A percentile compares a stretch with the other conserved stretches of the same genome.
phyloP scores from a whole-genome alignment of 2,329 filamentous ascomycete genomes.

The Hypoxylon sp. region DNA sequence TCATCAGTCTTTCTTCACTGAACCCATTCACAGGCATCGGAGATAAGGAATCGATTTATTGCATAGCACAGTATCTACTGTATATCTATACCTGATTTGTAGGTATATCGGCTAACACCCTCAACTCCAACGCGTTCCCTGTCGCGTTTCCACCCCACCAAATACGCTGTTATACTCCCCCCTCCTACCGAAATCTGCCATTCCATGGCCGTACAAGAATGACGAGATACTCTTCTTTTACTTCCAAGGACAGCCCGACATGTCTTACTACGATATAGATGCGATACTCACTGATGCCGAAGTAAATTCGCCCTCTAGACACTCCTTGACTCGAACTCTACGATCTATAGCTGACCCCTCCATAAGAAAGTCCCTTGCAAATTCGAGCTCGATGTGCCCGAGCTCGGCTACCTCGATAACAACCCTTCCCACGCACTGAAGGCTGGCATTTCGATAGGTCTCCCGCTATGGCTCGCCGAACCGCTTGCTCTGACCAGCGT shows the following conservation, averaged over 20 bases:
- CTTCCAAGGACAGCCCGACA: constrained; percentile 45
- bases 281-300: constrained; percentile 87
- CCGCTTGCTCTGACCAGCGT: constrained; percentile 81
- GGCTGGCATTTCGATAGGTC: constrained; percentile 79
- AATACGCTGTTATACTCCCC: not conserved
- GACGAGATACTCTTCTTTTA: constrained; percentile 11
- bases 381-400: constrained; percentile 89
- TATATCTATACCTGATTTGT: too few relatives aligned
- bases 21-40: not conserved
- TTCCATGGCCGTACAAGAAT: constrained; percentile 8
- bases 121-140: not conserved
- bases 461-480: constrained; percentile 94
- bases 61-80: too few relatives aligned
- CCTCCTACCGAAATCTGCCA: not conserved
- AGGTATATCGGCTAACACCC: too few relatives aligned
- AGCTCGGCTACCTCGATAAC: constrained; percentile 89
- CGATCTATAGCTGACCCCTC: constrained; percentile 27
- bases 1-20: constrained; percentile 21
- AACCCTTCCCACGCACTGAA: constrained; percentile 79
- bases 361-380: constrained; percentile 93
- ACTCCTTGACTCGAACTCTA: not conserved
- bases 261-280: constrained; percentile 88
- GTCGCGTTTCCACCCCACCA: not conserved
- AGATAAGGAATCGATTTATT: not conserved
- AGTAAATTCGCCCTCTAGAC: constrained; percentile 56